A percentile compares a stretch with the other conserved stretches of the same genome.
Evolutionary conservation across 345 rosid species (phyloP).

Genomic region (Hibiscus trionum): DNA sequence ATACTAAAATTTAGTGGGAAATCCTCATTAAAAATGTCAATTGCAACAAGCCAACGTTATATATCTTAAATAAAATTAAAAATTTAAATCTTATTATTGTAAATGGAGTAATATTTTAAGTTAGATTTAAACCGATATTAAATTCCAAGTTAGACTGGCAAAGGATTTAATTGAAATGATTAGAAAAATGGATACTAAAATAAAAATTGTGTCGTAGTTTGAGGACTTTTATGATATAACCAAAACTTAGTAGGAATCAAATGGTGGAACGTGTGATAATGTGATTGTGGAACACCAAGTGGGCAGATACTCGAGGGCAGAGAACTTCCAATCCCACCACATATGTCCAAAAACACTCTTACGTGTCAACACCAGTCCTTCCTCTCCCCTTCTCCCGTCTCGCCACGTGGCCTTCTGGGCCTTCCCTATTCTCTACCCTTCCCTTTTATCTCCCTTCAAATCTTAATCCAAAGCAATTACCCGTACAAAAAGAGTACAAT

Average conservation of each 20-base stretch:
- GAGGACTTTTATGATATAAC: too few relatives aligned
- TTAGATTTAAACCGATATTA: too few relatives aligned
- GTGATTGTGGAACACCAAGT: background rate
- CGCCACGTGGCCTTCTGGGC: conserved; percentile 33
- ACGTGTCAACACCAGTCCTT: conserved; percentile 27
- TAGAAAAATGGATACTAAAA: too few relatives aligned
- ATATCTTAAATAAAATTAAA: too few relatives aligned
- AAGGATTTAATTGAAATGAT: too few relatives aligned
- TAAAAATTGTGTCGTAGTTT: too few relatives aligned
- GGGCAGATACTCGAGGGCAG: background rate
- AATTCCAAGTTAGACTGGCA: too few relatives aligned
- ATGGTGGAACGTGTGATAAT: background rate
- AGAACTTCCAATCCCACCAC: background rate
- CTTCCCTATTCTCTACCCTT: background rate
- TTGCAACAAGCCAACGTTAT: too few relatives aligned
- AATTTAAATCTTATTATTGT: too few relatives aligned
- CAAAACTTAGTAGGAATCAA: background rate
- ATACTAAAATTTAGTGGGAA: too few relatives aligned
- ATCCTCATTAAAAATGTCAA: too few relatives aligned
- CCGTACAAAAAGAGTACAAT: background rate
- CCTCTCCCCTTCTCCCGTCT: conserved; percentile 8
- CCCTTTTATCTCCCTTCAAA: background rate
- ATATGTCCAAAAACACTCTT: conserved; percentile 14
- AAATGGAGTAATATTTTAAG: too few relatives aligned
- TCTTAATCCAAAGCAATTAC: conserved; percentile 1